These are phyloP conservation scores for Jatropha podagrica DNA, from an alignment of 441 rosid genomes.

Conservation along the genomic window DNA sequence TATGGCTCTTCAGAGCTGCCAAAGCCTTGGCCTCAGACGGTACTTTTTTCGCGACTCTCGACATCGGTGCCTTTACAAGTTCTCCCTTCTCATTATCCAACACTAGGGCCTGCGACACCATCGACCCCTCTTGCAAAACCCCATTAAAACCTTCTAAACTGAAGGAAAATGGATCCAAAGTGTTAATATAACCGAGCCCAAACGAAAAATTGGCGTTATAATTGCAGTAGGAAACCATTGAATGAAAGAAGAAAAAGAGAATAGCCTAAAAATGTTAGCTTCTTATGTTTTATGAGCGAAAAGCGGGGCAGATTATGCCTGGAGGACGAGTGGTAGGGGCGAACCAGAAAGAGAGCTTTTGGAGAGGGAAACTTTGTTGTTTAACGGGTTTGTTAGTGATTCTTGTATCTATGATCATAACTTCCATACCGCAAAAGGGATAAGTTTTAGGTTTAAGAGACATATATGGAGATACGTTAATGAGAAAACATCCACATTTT, in stretches of 20 bases:
- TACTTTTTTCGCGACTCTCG: constrained; percentile 42
- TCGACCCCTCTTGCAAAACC: constrained; percentile 29
- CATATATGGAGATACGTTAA: constrained; percentile 19
- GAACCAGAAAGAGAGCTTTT: constrained; percentile 60
- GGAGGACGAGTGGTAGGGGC: constrained; percentile 65
- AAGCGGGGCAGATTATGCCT: constrained; percentile 35
- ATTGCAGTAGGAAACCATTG: constrained; percentile 35
- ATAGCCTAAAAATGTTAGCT: neutral
- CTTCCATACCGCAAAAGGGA: constrained; percentile 45
- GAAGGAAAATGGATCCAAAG: constrained; percentile 33
- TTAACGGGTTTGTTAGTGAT: constrained; percentile 33
- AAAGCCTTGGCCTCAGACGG: constrained; percentile 48
- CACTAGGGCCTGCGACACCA: constrained; percentile 41
- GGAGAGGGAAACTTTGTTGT: constrained; percentile 45
- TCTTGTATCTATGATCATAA: constrained; percentile 26
- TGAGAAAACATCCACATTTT: constrained; percentile 46
- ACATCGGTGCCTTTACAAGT: constrained; percentile 46
- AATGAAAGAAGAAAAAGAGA: neutral
- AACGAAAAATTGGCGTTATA: constrained; percentile 29
- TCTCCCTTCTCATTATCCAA: constrained; percentile 52
- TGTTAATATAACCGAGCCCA: constrained; percentile 29
- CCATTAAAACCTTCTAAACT: constrained; percentile 33
- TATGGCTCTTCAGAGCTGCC: constrained; percentile 71
- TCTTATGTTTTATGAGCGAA: constrained; percentile 20
- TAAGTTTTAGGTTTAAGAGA: constrained; percentile 14